Evolutionary conservation across 805 yeast genomes (phyloP), one percentile per base, ranked within the genome.

Genomic region (Sugiyamaella americana): DNA sequence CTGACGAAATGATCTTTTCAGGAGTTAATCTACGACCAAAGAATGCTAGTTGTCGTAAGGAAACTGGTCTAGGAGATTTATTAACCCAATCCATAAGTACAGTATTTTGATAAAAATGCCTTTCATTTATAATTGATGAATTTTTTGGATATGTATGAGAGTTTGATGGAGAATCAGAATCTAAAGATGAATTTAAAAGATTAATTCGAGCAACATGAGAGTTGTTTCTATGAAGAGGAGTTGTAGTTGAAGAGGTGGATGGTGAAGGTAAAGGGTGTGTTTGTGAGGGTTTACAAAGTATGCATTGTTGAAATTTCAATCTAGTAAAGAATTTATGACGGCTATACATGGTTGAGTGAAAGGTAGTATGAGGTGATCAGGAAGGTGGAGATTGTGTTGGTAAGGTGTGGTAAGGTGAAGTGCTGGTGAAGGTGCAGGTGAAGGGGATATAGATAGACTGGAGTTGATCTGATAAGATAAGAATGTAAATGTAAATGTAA

Each of bases 51-150:
- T 91, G 97, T 44, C 87, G 72, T n/a, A 93, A 64, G 1, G 96
- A 82, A 19, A 91, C 94, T 0, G 98, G 96, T 61, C 87, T 87
- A 0, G 96, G 89, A n/a, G 68, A 61, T 52, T 79, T 76, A 42
- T 75, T 70, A 37, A 79, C 70, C 76, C 84, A 86, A 32, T 73
- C 71, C 58, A 78, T 65, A 49, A 87, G 68, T 3, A 82, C 76
- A 18, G 80, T 78, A 58, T 84, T 84, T 56, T 88, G 97, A 61
- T 87, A 91, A 64, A 85, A 91, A 61, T 88, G 97, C 59, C 86
- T 89, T 20, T 74, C 73, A 47, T 73, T 77, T 39, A 78, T 67
- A 54, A 76, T 71, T 24, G 67, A 60, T 1, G 80, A 75, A n/a
- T 51, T 50, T 16, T 47, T 47, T 2, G 64, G 64, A 41, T 60